Conservation (phyloP, 371 early-diverging fungal genomes). For the Dinochytrium kinnereticum region DNA sequence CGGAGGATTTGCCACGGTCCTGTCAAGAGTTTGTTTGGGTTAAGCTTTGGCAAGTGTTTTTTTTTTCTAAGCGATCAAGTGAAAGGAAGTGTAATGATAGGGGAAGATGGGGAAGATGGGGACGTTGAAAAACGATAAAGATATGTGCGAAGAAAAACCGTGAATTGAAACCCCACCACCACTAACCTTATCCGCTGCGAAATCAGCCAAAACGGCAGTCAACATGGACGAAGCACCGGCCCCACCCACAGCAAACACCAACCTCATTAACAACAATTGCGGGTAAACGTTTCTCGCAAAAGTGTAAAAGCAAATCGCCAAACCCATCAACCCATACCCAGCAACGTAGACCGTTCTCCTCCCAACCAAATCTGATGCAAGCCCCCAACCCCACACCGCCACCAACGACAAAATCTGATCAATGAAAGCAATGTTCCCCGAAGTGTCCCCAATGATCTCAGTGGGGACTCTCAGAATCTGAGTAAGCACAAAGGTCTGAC, state of each 20-base stretch:
- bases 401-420: constrained; percentile 66
- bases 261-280: constrained; percentile 55
- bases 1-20: constrained; percentile 47
- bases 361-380: constrained; percentile 58
- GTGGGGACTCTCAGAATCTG: constrained; percentile 43
- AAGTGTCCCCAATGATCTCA: constrained; percentile 43
- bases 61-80: too few species aligned
- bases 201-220: constrained; percentile 54
- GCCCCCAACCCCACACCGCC: constrained; percentile 60
- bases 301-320: constrained; percentile 53
- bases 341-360: constrained; percentile 54
- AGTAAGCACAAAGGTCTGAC: constrained; percentile 46
- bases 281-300: constrained; percentile 54
- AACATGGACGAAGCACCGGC: constrained; percentile 73
- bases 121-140: too few species aligned
- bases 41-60: too few species aligned
- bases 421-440: constrained; percentile 59
- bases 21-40: constrained; percentile 5
- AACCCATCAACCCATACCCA: constrained; percentile 64
- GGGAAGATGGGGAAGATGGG: too few species aligned
- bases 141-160: background rate
- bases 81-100: too few species aligned
- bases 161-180: background rate
- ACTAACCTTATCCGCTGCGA: constrained; percentile 37
- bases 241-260: constrained; percentile 72